Evolutionary conservation across 257 asterid genomes (phyloP), one percentile per base, ranked within the genome.

Genomic region (Nicotiana benthamiana): DNA sequence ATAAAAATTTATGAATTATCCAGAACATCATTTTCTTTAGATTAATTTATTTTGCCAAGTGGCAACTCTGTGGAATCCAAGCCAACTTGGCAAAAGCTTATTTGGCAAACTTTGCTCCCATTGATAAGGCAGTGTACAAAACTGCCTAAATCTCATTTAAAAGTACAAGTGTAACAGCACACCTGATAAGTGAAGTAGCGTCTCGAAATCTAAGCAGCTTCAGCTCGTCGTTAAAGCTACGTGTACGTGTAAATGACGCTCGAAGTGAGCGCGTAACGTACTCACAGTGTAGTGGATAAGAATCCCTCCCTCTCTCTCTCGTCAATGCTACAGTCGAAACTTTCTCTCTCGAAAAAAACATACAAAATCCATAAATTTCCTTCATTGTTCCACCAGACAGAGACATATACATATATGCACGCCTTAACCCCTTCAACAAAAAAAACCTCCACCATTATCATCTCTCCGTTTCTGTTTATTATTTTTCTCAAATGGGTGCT

Each of bases 401-500:
- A 12, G 34, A 70, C 77, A 70, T 40, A 13, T 13, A n/a, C 26
- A 32, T n/a, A 67, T 1, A 64, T n/a, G n/a, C 6, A 5, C 40
- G 6, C 18, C 54, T 40, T 12, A 48, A 61, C 53, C 77, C 46
- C 82, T 82, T 80, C 43, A 77, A 76, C 43, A 77, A 76, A 62
- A 76, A 62, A 16, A 15, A 11, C 70, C 26, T 72, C 9, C 22
- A 46, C 27, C 32, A n/a, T 64, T 68, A 54, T 18, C 16, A 15
- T 9, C 22, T 20, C 43, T 56, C 70, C 24, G 0, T 30, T 26
- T 11, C n/a, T 77, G 4, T n/a, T 68, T 12, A 4, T 18, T 26
- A 4, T 79, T 67, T 70, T 74, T 76, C 26, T 46, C 5, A 74
- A 34, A 92, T 93, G 97, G 98, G 97, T 53, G 92, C 96, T 8